Evolutionary conservation across 2,329 filamentous ascomycete genomes (phyloP).

Genomic region (Colletotrichum liaoningense): DNA sequence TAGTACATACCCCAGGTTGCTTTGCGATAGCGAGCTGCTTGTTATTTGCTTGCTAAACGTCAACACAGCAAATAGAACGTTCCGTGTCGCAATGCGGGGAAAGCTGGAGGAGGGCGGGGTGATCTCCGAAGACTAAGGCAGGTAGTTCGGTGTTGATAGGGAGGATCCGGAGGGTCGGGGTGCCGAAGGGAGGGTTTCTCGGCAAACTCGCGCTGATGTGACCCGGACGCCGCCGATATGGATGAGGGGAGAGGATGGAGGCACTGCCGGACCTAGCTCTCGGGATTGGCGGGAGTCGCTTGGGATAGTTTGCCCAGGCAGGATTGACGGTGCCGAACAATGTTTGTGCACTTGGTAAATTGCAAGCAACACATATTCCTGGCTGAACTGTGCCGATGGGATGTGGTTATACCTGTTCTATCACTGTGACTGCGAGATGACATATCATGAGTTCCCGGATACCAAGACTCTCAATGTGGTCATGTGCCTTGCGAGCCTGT

Average conservation of each 20-base stretch:
- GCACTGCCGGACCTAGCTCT: background rate
- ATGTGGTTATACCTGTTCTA: background rate
- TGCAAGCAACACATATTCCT: too few relatives aligned
- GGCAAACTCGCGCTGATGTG: conserved; percentile 18
- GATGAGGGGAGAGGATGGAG: background rate
- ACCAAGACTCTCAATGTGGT: background rate
- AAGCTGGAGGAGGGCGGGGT: background rate
- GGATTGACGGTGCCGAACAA: background rate
- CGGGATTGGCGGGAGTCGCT: background rate
- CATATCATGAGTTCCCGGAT: background rate
- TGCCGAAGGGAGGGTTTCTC: background rate
- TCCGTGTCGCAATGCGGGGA: background rate
- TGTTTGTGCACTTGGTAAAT: background rate
- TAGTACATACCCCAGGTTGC: background rate
- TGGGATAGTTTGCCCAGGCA: background rate
- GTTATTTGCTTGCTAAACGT: too few relatives aligned
- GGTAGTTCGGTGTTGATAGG: conserved; percentile 13
- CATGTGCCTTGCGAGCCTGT: background rate
- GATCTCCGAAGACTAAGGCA: background rate
- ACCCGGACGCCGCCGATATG: conserved; percentile 21
- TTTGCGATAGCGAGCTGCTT: background rate
- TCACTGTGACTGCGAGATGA: background rate
- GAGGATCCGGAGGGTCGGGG: conserved; percentile 15
- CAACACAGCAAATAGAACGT: background rate
- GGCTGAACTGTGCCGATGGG: background rate